Base-by-base conservation (phyloP, 352 stramenopile genomes). In the Pelagophyceae sp. region DNA sequence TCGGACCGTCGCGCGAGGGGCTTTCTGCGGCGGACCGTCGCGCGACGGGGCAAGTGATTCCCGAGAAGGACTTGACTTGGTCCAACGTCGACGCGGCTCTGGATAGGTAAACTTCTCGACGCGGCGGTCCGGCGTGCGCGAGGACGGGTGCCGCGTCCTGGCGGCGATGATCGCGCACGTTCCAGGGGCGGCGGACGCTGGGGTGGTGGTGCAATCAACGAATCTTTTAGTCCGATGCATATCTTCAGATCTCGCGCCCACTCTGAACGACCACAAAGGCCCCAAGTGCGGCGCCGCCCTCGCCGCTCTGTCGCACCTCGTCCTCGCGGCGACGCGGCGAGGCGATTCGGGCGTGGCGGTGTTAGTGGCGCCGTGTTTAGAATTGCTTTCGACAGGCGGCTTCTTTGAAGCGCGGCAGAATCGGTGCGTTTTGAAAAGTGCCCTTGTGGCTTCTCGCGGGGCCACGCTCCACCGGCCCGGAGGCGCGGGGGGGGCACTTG, bases 111-210 rank as follows among this genome's bases (percentile, higher is more conserved):
- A 54, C 45, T 11, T 23, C 45, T 11, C 11, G 45, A 23, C 23
- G 11, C 45, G 45, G 45, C 45, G 45, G 45, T 54, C 45, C 11
- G 45, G 45, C 11, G 45, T 54, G 5, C 58, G 58, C 15, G 58
- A 67, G 58, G 58, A 67, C 58, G 11, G 11, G 58, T 31, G 23
- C 23, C 58, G 58, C 23, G 23, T 67, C 23, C 11, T 67, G 11
- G 58, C 58, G 58, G 58, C 58, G 58, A n/a, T 67, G 58, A 15
- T 67, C 11, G 58, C 58, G 58, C 58, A 67, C 58, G 58, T 33
- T 11, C 29, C 58, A 5, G 58, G 58, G 11, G 58, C 58, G 58
- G 58, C 58, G 23, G 58, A 67, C 58, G 58, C 15, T 11, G 58
- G 11, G 58, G 58, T 31, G 11, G 23, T 67, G 11, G 58, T 67